phyloP scores from a whole-genome alignment of 2,329 filamentous ascomycete species.

The Trematosphaeria pertusa region DNA sequence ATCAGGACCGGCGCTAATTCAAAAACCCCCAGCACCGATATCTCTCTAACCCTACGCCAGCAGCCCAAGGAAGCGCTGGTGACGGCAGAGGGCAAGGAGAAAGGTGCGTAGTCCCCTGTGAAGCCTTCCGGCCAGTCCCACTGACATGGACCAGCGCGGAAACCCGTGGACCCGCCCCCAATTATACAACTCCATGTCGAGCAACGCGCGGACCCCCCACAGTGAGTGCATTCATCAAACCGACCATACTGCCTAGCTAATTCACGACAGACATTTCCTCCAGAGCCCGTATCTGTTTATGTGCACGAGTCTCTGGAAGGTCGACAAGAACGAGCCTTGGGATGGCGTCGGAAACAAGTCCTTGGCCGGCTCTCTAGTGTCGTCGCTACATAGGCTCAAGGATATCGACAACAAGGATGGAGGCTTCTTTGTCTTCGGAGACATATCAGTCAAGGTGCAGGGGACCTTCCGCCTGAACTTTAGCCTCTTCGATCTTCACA shows the following conservation, averaged over 20 bases:
- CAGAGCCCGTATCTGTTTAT: slow-evolving; percentile 72
- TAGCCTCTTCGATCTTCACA: slow-evolving; percentile 75
- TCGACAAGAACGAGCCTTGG: slow-evolving; percentile 55
- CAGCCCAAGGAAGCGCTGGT: slow-evolving; percentile 72
- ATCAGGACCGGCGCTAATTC: too few relatives aligned
- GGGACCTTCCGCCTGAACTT: slow-evolving; percentile 79
- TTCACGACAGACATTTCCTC: slow-evolving; percentile 60
- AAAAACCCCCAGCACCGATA: too few relatives aligned
- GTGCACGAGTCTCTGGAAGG: slow-evolving; percentile 62
- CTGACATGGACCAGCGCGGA: slow-evolving; percentile 66
- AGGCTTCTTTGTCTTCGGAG: slow-evolving; percentile 90
- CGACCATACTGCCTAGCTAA: slow-evolving; percentile 10
- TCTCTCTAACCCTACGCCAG: slow-evolving; percentile 68
- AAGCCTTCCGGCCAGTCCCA: neutral
- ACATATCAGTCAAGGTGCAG: slow-evolving; percentile 78
- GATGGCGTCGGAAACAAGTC: slow-evolving; percentile 55
- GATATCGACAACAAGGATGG: slow-evolving; percentile 78
- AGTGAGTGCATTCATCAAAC: slow-evolving; percentile 57
- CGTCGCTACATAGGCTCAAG: slow-evolving; percentile 82
- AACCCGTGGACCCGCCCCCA: slow-evolving; percentile 87
- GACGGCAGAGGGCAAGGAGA: slow-evolving; percentile 72
- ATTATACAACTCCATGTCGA: slow-evolving; percentile 74
- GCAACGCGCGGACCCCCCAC: slow-evolving; percentile 58
- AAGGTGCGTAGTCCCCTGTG: slow-evolving; percentile 61
- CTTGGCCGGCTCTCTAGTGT: slow-evolving; percentile 75